phyloP scores from a whole-genome alignment of 2,329 filamentous ascomycete species.

The Cordyceps militaris region DNA sequence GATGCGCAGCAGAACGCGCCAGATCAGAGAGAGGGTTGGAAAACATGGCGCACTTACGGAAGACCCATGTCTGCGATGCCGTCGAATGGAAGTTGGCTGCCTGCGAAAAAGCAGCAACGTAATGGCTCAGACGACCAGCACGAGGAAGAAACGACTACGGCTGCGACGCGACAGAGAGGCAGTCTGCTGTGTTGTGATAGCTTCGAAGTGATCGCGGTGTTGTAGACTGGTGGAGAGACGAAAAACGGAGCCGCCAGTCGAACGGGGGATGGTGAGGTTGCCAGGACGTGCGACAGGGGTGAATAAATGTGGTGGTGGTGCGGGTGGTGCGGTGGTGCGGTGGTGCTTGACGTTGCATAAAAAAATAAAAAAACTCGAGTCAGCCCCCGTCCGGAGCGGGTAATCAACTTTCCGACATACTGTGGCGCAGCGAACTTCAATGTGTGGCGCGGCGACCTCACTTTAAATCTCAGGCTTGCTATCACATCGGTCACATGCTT shows the following conservation, averaged over 20 bases:
- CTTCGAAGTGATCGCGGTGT: conserved; percentile 6
- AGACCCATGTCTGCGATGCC: conserved; percentile 34
- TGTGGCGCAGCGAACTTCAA: conserved; percentile 1
- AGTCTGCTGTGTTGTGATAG: conserved; percentile 6
- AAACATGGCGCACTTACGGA: conserved; percentile 34
- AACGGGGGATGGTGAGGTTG: conserved; percentile 4
- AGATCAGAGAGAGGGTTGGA: neutral
- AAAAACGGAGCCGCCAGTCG: conserved; percentile 12
- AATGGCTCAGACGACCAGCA: conserved; percentile 10
- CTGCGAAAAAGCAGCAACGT: conserved; percentile 1
- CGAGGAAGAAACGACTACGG: neutral
- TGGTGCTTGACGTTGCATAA: neutral
- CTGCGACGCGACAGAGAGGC: neutral
- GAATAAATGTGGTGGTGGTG: neutral
- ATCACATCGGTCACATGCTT: neutral
- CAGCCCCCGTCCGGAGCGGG: neutral
- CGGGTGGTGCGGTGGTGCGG: neutral
- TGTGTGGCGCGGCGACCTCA: conserved; percentile 4
- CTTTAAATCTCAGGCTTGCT: neutral
- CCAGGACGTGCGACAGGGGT: neutral
- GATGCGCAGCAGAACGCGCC: neutral
- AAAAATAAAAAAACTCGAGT: neutral
- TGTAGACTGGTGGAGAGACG: conserved; percentile 12
- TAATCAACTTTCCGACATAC: neutral
- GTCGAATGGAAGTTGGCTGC: neutral